Conservation (phyloP, 106 monocot genomes). For the Gastrodia elata region DNA sequence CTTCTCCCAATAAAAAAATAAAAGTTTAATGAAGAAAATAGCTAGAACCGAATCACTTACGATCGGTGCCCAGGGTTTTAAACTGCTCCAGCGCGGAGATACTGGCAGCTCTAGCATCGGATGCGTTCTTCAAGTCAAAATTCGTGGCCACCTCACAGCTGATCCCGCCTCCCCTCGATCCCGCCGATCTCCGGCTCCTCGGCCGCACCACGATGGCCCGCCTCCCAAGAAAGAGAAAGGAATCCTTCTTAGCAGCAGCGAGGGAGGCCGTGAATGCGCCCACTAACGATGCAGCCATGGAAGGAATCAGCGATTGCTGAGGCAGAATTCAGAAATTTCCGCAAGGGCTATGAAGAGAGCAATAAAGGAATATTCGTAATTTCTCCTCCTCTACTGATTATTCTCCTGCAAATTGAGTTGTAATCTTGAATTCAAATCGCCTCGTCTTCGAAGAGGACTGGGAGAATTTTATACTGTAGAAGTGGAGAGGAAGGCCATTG, state of each 20-base stretch:
- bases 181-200: not conserved
- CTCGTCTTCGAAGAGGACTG: no score
- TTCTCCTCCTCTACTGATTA: not conserved
- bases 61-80: constrained; percentile 54
- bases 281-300: not conserved
- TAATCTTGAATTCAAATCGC: no score
- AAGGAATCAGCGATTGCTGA: not conserved
- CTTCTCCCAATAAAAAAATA: not conserved
- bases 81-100: constrained; percentile 73
- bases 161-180: not conserved
- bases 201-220: not conserved
- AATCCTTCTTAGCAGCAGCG: not conserved
- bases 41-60: constrained; percentile 26
- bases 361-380: not conserved
- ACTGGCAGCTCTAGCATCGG: constrained; percentile 40
- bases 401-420: no score
- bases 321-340: not conserved
- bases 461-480: no score
- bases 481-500: no score
- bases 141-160: constrained; percentile 34
- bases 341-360: not conserved
- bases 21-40: not conserved
- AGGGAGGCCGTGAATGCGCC: not conserved
- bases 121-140: constrained; percentile 5
- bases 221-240: not conserved